Evolutionary conservation across 352 stramenopile species (phyloP).

Genomic region (Saprolegnia diclina): DNA sequence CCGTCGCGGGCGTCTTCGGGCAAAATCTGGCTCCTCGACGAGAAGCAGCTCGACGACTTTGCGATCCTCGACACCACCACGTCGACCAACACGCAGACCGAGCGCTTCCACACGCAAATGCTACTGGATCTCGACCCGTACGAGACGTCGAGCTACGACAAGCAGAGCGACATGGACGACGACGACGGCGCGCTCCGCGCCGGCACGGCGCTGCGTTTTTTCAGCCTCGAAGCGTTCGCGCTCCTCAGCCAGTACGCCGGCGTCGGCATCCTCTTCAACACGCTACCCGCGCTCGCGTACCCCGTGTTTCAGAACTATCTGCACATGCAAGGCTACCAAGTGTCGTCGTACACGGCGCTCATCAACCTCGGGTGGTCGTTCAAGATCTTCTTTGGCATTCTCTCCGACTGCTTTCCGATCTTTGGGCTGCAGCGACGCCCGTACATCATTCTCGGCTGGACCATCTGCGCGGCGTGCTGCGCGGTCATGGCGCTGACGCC

Average conservation of each 20-base stretch:
- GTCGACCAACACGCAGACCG: not conserved
- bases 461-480: constrained; percentile 34
- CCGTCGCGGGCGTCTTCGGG: not conserved
- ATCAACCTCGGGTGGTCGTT: constrained; percentile 47
- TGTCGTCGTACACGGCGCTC: constrained; percentile 43
- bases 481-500: constrained; percentile 35
- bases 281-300: constrained; percentile 59
- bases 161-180: not conserved
- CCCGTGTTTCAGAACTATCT: constrained; percentile 71
- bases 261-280: constrained; percentile 61
- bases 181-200: constrained; percentile 31
- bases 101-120: not conserved
- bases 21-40: constrained; percentile 17
- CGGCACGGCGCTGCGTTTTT: constrained; percentile 29
- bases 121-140: not conserved
- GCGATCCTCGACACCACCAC: not conserved
- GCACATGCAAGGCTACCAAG: constrained; percentile 52
- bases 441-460: constrained; percentile 57
- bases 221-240: constrained; percentile 34
- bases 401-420: constrained; percentile 51
- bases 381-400: constrained; percentile 43
- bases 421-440: constrained; percentile 44
- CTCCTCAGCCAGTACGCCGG: constrained; percentile 65
- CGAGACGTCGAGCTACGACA: not conserved
- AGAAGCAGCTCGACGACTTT: constrained; percentile 18